Evolutionary conservation across 495 filamentous ascomycete species (phyloP).

Genomic region (Stereocaulon alpinum): DNA sequence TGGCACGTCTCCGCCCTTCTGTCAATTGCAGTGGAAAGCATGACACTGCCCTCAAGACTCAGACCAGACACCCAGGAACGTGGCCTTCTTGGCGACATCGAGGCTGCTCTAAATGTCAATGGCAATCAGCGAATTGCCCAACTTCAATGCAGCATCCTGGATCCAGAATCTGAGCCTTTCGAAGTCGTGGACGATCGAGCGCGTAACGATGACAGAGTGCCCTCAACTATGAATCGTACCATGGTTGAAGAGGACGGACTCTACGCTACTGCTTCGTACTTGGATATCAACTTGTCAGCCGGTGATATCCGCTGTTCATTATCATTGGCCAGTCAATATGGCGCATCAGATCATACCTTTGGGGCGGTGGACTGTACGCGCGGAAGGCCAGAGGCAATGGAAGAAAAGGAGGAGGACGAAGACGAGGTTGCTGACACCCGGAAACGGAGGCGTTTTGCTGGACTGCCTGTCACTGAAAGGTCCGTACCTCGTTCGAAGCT

Average conservation of each 20-base stretch:
- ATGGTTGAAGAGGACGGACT: constrained; percentile 21
- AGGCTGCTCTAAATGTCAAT: constrained; percentile 60
- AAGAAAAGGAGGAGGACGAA: constrained; percentile 23
- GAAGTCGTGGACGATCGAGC: constrained; percentile 15
- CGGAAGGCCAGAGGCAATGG: constrained; percentile 22
- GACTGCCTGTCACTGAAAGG: constrained; percentile 48
- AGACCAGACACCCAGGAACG: constrained; percentile 39
- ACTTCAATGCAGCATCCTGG: constrained; percentile 45
- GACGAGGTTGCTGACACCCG: constrained; percentile 25
- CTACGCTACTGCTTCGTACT: constrained; percentile 27
- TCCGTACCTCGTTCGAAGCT: constrained; percentile 27
- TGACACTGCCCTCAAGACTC: constrained; percentile 66
- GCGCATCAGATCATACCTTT: constrained; percentile 46
- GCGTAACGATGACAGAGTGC: constrained; percentile 27
- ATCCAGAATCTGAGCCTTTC: constrained; percentile 20
- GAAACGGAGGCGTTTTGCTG: constrained; percentile 30
- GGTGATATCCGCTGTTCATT: constrained; percentile 26
- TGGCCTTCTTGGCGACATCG: constrained; percentile 50
- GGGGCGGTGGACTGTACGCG: constrained; percentile 44
- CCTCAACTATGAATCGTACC: constrained; percentile 3
- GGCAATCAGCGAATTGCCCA: constrained; percentile 74
- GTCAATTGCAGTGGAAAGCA: constrained; percentile 66
- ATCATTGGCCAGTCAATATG: constrained; percentile 15
- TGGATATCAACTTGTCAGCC: constrained; percentile 52
- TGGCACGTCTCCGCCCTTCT: constrained; percentile 81